A percentile compares a stretch with the other conserved stretches of the same genome.
Evolutionary conservation across 164 flowering plant species (phyloP).

Genomic region (Cinnamomum chago): DNA sequence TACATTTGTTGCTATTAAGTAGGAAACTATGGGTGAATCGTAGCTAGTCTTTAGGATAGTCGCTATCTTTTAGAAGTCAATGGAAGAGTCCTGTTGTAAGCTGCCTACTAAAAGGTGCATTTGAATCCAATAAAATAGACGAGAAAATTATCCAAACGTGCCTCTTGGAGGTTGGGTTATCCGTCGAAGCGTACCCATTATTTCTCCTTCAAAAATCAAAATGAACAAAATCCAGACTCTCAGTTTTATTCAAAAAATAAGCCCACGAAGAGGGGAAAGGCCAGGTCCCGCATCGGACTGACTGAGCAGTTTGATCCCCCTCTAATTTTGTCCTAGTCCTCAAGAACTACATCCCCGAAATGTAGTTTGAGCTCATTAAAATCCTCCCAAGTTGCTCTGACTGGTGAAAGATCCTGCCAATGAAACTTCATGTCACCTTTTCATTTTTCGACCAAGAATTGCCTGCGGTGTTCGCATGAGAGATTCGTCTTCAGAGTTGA

Average conservation of each 20-base stretch:
- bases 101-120: background rate
- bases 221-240: background rate
- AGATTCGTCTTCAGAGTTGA: slow-evolving; percentile 3
- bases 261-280: background rate
- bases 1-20: background rate
- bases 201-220: background rate
- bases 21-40: background rate
- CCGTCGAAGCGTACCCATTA: background rate
- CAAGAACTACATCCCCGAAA: background rate
- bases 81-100: background rate
- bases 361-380: background rate
- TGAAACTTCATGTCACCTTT: background rate
- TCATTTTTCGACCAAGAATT: background rate
- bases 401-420: background rate
- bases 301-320: background rate
- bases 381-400: background rate
- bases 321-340: background rate
- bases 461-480: background rate
- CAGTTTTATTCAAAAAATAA: background rate
- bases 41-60: background rate
- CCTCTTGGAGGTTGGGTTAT: slow-evolving; percentile 1
- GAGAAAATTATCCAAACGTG: background rate
- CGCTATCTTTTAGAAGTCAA: background rate
- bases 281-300: background rate
- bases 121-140: background rate